Percentiles rank a stretch among this genome's conserved stretches.
Evolutionary conservation across 345 rosid species (phyloP).

Genomic region (Clausena lansium): DNA sequence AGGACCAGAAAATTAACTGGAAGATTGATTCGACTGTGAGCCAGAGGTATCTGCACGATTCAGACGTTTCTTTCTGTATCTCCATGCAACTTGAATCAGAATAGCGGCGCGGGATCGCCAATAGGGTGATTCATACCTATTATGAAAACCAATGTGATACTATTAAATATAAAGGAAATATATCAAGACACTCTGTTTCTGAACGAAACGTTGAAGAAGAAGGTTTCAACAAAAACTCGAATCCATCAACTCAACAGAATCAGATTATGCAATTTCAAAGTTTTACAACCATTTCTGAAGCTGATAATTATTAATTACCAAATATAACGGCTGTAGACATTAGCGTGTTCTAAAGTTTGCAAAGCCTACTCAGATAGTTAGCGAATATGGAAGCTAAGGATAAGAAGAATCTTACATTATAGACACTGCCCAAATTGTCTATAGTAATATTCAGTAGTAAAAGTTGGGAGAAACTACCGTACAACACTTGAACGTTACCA

Average conservation of each 20-base stretch:
- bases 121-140: slow-evolving; percentile 77
- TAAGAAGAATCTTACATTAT: background rate
- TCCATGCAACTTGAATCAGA: slow-evolving; percentile 82
- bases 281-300: background rate
- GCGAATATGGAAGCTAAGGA: background rate
- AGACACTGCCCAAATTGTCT: background rate
- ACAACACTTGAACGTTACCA: too few relatives aligned
- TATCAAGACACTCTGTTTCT: background rate
- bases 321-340: background rate
- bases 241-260: background rate
- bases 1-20: background rate
- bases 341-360: background rate
- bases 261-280: background rate
- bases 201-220: background rate
- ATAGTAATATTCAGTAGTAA: too few relatives aligned
- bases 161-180: background rate
- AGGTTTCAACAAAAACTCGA: background rate
- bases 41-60: slow-evolving; percentile 26
- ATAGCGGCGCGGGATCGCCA: slow-evolving; percentile 68
- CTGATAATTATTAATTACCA: background rate
- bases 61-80: slow-evolving; percentile 62
- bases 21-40: slow-evolving; percentile 10
- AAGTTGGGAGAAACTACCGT: too few relatives aligned
- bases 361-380: background rate
- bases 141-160: background rate